Evolutionary conservation across 257 asterid genomes (phyloP).

Genomic region (Solanum rostratum): DNA sequence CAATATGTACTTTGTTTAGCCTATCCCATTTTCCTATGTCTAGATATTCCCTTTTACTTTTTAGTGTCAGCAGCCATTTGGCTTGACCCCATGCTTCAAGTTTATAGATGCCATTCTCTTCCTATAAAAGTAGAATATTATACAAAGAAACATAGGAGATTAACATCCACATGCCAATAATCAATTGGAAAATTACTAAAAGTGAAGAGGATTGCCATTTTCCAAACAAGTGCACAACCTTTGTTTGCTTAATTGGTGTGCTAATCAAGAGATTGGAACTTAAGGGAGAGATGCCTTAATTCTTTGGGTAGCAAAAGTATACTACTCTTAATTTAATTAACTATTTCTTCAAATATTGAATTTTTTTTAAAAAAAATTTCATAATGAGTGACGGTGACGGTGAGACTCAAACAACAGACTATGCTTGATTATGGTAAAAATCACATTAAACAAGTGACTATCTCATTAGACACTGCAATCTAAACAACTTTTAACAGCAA

Average conservation of each 20-base stretch:
- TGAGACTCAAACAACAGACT: neutral
- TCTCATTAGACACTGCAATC: neutral
- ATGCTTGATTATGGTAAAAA: neutral
- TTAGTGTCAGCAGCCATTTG: constrained; percentile 30
- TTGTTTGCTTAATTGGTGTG: constrained; percentile 16
- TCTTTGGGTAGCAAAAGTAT: neutral
- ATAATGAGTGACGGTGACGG: no score
- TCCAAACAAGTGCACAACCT: neutral
- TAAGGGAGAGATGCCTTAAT: constrained; percentile 43
- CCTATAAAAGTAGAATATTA: neutral
- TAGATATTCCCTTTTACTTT: constrained; percentile 18
- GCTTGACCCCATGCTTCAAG: constrained; percentile 18
- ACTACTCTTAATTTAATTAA: neutral
- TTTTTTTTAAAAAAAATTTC: no score
- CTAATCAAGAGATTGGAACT: constrained; percentile 18
- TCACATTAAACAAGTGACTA: neutral
- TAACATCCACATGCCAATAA: neutral
- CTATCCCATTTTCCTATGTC: constrained; percentile 6
- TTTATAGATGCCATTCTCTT: constrained; percentile 36
- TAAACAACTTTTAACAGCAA: neutral
- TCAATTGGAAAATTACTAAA: neutral
- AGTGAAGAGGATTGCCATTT: neutral
- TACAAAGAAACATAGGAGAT: neutral
- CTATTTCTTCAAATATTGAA: neutral
- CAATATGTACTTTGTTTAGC: constrained; percentile 6